These are phyloP conservation scores for Aspergillus luchuensis DNA, from an alignment of 2,329 filamentous ascomycete species.

Conservation along the genomic window DNA sequence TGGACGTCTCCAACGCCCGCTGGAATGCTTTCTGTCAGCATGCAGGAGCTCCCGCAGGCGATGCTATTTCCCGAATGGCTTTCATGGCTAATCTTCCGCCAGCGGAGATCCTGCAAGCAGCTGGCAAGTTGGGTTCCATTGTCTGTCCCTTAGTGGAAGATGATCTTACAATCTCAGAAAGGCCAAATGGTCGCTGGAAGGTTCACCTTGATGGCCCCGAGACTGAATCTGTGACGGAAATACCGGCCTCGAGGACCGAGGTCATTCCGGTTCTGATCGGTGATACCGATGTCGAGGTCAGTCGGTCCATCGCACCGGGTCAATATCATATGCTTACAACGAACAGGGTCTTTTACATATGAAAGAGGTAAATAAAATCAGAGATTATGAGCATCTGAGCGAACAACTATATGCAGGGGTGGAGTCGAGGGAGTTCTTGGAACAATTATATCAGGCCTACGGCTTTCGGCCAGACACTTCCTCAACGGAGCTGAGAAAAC, in stretches of 20 bases:
- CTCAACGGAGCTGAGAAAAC: not conserved
- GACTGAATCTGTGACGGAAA: not conserved
- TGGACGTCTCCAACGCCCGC: not conserved
- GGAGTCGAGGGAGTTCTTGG: not conserved
- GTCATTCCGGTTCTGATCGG: not conserved
- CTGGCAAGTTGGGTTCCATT: not conserved
- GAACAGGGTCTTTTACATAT: not conserved
- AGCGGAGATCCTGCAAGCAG: not conserved
- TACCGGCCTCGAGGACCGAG: too few relatives aligned
- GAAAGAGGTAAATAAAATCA: not conserved
- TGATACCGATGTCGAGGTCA: conserved; percentile 5
- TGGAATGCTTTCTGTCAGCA: not conserved
- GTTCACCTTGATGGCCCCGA: not conserved
- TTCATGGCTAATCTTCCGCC: not conserved
- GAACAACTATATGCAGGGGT: not conserved
- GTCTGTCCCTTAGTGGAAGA: not conserved
- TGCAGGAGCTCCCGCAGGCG: not conserved
- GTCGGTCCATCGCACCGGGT: not conserved
- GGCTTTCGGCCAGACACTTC: not conserved
- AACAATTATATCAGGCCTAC: not conserved
- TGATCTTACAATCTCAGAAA: not conserved
- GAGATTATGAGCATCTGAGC: not conserved
- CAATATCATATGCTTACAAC: not conserved
- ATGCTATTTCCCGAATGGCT: not conserved
- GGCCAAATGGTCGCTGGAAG: not conserved